Evolutionary conservation across 371 early-diverging fungal genomes (phyloP), one percentile per base, ranked within the genome.

Genomic region (Blastocladiella emersonii): DNA sequence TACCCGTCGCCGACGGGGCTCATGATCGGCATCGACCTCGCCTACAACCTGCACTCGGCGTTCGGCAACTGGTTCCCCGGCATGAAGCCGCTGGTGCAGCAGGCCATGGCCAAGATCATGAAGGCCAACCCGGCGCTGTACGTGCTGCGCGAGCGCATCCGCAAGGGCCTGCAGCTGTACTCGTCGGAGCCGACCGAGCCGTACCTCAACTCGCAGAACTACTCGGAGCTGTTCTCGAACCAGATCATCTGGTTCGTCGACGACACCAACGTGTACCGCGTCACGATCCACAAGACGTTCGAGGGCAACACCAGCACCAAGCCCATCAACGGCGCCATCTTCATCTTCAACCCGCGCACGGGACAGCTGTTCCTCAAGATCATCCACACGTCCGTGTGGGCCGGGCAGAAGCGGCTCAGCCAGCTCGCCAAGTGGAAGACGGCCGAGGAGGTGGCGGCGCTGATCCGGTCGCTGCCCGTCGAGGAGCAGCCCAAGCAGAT

Each of bases 161-260:
- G 98, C 66, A 99, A 97, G 82, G 96, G 93, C 56, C 80, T 99
- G 65, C 97, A 98, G 72, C 80, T 99, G 64, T 98, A 98, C 76
- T 92, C 94, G 34, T 95, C 95, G 19, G 97, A 97, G 74, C 95
- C 98, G 17, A 95, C 95, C n/a, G 98, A 98, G 71, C 97, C 96
- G 49, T 96, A 95, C 74, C 77, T 98, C 66, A 91, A 89, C 61
- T 89, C 91, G 39, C 87, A 90, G 63, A 96, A 97, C 78, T 97
- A 97, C 70, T 91, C 91, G 43, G 98, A 98, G 73, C 74, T 98
- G 66, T 98, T 98, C 79, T 88, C 89, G 64, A 93, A 94, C 74
- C 95, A 95, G 76, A 95, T 91, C 66, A 94, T 95, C 68, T 98
- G 98, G 98, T 98, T 98, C 71, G 90, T 98, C 34, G 98, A 98